Base-by-base conservation (phyloP, 2,329 filamentous ascomycete species). In the Botrytis galanthina region DNA sequence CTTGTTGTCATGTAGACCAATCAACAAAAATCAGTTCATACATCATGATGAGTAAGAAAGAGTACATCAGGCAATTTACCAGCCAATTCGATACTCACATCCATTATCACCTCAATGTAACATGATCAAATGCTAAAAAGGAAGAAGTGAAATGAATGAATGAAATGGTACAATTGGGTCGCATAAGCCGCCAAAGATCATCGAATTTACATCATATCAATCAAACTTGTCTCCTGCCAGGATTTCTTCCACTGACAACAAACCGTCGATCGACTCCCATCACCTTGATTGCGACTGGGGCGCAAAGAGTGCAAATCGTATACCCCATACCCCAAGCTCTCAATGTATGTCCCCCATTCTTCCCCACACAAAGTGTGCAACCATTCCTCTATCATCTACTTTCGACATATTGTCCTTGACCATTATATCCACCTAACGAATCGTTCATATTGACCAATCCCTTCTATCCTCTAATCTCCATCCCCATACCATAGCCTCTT, bases 181-280 rank as follows among this genome's bases (percentile, higher is more conserved):
- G 51, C 51, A 57, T 57, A 57, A 57, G n/a, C 51, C 14, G 61
- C 59, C 46, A 37, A 60, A 72, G 39, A 68, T 68, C 62, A 72
- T 72, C 39, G 35, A 46, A 72, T 57, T 57, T 42, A 39, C 67
- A 72, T 72, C 70, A 72, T 68, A 42, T 72, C 70, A 60, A 60
- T 72, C 37, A 59, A 68, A 46, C 29, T 59, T 18, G 8, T 60
- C 22, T 60, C 26, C 54, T 68, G 70, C 16, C 60, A 72, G 37
- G 54, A 54, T 57, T 39, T 44, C 61, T 51, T 72, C 37, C 29
- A 62, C 42, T 62, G 68, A 70, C 69, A 57, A 26, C 48, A 39
- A 10, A 20, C 48, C 18, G 48, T 68, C 48, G 26, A 68, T 57
- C 35, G 29, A n/a, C 12, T 57, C 10, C 26, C 66, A 32, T 68